Percentiles rank a stretch among this genome's conserved stretches.
phyloP scores from a whole-genome alignment of 1,284 basidiomycete species.

The Hymenochaete sp. region DNA sequence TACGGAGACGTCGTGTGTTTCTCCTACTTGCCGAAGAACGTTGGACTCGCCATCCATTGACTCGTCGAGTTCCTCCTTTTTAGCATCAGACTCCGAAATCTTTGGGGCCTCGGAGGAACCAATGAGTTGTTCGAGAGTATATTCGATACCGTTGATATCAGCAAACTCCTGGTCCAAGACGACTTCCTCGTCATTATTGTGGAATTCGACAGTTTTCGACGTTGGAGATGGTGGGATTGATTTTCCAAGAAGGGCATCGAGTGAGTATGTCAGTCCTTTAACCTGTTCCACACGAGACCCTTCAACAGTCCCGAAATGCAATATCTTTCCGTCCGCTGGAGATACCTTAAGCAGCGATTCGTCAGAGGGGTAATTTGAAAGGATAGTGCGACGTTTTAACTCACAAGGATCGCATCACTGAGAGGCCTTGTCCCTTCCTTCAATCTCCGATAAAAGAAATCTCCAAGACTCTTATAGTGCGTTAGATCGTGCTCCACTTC shows the following conservation, averaged over 20 bases:
- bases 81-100: conserved; percentile 6
- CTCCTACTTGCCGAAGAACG: conserved; percentile 42
- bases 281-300: conserved; percentile 90
- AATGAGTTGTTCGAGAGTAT: conserved; percentile 82
- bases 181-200: conserved; percentile 39
- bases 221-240: conserved; percentile 35
- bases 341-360: conserved; percentile 50
- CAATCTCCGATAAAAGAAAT: conserved; percentile 91
- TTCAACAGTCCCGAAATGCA: conserved; percentile 87
- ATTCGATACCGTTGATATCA: conserved; percentile 94
- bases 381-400: neutral
- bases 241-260: conserved; percentile 85
- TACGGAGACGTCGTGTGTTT: conserved; percentile 58
- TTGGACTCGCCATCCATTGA: conserved; percentile 27
- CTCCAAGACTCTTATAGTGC: conserved; percentile 77
- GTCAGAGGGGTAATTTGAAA: neutral
- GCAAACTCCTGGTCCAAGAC: conserved; percentile 88
- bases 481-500: conserved; percentile 84
- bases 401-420: conserved; percentile 67
- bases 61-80: conserved; percentile 20
- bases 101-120: conserved; percentile 29
- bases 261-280: conserved; percentile 94
- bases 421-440: conserved; percentile 79
- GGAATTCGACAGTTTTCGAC: conserved; percentile 31
- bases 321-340: conserved; percentile 87